Percentiles rank a stretch among this genome's conserved stretches.
These are phyloP conservation scores for Delphinella strobiligena DNA, from an alignment of 2,329 filamentous ascomycete genomes.

Conservation along the genomic window DNA sequence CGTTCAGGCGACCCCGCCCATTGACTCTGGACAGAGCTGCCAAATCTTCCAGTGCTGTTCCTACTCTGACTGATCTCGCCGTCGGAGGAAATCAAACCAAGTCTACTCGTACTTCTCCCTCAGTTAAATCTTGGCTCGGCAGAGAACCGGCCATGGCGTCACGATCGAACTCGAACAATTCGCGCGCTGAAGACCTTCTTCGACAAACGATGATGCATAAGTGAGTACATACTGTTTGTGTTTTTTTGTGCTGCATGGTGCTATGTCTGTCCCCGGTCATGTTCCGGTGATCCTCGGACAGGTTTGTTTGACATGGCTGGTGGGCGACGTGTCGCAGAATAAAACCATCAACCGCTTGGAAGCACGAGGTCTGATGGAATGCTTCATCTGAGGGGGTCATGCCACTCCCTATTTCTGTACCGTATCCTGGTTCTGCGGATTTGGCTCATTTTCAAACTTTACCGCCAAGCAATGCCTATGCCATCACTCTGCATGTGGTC, in stretches of 20 bases:
- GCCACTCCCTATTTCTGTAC: too few species aligned
- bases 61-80: not conserved
- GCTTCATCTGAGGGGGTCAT: too few species aligned
- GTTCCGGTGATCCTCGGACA: not conserved
- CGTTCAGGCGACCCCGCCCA: not conserved
- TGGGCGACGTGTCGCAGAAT: too few species aligned
- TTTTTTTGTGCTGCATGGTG: conserved; percentile 6
- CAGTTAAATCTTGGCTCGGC: conserved; percentile 15
- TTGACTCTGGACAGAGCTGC: not conserved
- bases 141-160: conserved; percentile 13
- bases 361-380: too few species aligned
- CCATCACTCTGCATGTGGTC: conserved; percentile 6
- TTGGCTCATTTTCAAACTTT: conserved; percentile 4
- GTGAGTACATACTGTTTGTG: conserved; percentile 33
- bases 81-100: conserved; percentile 1
- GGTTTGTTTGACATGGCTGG: not conserved
- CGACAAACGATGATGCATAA: conserved; percentile 46
- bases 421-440: too few species aligned
- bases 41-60: not conserved
- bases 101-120: too few species aligned
- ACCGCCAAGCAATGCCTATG: not conserved
- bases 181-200: conserved; percentile 44
- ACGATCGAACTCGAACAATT: conserved; percentile 32
- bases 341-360: too few species aligned
- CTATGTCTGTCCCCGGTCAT: conserved; percentile 2